These are phyloP conservation scores for Colletotrichum magnum DNA, from an alignment of 2,329 filamentous ascomycete species.

Conservation along the genomic window DNA sequence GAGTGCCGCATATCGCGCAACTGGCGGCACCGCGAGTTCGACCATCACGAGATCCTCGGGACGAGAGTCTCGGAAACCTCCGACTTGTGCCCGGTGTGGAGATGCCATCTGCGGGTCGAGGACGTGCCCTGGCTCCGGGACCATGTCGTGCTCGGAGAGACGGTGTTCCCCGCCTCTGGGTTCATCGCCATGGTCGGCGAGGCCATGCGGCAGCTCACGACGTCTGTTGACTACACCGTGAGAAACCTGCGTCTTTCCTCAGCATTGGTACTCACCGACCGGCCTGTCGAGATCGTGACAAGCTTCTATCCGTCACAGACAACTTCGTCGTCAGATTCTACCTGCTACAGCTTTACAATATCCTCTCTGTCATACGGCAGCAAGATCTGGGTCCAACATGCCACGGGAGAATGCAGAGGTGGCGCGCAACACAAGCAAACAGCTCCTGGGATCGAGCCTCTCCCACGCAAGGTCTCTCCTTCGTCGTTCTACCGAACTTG, in stretches of 20 bases:
- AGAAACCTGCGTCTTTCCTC: conserved; percentile 48
- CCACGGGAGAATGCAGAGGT: conserved; percentile 16
- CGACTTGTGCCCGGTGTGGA: conserved; percentile 29
- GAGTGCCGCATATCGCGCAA: conserved; percentile 24
- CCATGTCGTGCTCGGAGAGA: conserved; percentile 14
- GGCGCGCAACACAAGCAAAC: background rate
- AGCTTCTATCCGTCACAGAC: conserved; percentile 46
- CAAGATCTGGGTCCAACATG: conserved; percentile 24
- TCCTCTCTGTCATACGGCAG: conserved; percentile 45
- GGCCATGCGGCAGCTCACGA: conserved; percentile 26
- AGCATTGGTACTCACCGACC: conserved; percentile 49
- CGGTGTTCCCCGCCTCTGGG: conserved; percentile 23
- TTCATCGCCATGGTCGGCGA: conserved; percentile 36
- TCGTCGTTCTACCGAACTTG: conserved; percentile 47
- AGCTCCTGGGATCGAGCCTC: background rate
- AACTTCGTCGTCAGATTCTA: conserved; percentile 44
- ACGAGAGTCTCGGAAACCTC: conserved; percentile 25
- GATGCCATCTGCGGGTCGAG: conserved; percentile 32
- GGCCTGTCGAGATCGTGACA: conserved; percentile 50
- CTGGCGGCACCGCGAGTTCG: conserved; percentile 22
- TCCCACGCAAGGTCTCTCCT: conserved; percentile 43
- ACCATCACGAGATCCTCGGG: conserved; percentile 35
- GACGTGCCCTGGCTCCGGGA: conserved; percentile 31
- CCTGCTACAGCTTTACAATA: conserved; percentile 51
- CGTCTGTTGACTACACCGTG: conserved; percentile 44